phyloP scores from a whole-genome alignment of 2,329 filamentous ascomycete species.

The Neoascochyta sp. region DNA sequence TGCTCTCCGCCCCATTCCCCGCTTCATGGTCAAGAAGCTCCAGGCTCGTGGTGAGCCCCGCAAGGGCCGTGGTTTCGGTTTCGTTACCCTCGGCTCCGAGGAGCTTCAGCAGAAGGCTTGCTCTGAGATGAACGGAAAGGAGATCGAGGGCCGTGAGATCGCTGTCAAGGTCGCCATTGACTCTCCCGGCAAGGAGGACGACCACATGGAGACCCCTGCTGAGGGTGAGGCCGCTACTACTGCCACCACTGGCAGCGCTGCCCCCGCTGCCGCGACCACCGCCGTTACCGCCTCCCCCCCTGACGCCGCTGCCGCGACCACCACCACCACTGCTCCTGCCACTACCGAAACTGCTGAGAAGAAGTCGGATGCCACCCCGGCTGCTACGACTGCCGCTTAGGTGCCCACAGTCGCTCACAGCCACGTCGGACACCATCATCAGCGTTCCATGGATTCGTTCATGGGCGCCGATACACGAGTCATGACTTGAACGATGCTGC shows the following conservation, averaged over 20 bases:
- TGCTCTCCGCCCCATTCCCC: slow-evolving; percentile 93
- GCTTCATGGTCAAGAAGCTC: slow-evolving; percentile 99
- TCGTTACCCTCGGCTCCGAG: slow-evolving; percentile 93
- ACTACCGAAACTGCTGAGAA: slow-evolving; percentile 24
- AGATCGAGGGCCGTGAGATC: slow-evolving; percentile 97
- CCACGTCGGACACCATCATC: slow-evolving; percentile 15
- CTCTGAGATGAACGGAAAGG: slow-evolving; percentile 97
- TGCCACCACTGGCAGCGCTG: slow-evolving; percentile 10
- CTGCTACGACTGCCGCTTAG: slow-evolving; percentile 37
- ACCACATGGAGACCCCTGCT: slow-evolving; percentile 52
- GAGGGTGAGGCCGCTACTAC: slow-evolving; percentile 41
- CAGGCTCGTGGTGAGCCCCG: slow-evolving; percentile 95
- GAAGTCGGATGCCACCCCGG: too few species aligned
- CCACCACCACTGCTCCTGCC: slow-evolving; percentile 12
- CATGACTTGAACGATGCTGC: slow-evolving; percentile 16
- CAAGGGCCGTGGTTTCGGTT: slow-evolving; percentile 98
- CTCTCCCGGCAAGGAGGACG: slow-evolving; percentile 97
- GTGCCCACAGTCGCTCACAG: slow-evolving; percentile 21
- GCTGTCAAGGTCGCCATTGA: slow-evolving; percentile 99
- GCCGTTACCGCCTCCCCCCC: slow-evolving; percentile 10
- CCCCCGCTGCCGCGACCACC: slow-evolving; percentile 15
- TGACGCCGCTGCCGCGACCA: slow-evolving; percentile 26
- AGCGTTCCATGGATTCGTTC: slow-evolving; percentile 7
- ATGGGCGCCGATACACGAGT: slow-evolving; percentile 7
- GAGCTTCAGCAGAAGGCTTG: slow-evolving; percentile 97